Evolutionary conservation across 495 filamentous ascomycete species (phyloP).

Genomic region (Hyaloscypha finlandica): DNA sequence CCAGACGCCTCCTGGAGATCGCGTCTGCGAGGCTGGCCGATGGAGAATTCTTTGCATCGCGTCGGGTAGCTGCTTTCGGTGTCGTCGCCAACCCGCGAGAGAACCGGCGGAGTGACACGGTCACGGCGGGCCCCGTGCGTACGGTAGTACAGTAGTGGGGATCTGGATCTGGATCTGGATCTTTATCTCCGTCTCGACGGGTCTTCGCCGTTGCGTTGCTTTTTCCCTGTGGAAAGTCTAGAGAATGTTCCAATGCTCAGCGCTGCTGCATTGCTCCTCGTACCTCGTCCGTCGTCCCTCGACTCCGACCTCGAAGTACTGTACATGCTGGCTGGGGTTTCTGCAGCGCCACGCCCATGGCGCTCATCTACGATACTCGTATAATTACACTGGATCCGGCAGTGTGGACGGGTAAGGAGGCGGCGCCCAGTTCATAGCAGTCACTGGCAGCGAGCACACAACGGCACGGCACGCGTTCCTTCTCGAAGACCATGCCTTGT

Average conservation of each 20-base stretch:
- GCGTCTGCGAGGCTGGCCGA: not conserved
- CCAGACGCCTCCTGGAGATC: constrained; percentile 16
- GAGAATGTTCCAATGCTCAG: not conserved
- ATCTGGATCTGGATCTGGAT: too few species aligned
- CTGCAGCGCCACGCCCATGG: too few species aligned
- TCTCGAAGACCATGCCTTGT: too few species aligned
- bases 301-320: too few species aligned
- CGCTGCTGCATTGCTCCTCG: not conserved
- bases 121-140: constrained; percentile 5
- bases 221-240: not conserved
- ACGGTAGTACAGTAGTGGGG: not conserved
- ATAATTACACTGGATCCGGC: too few species aligned
- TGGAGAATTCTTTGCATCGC: constrained; percentile 18
- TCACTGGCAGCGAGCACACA: too few species aligned
- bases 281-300: too few species aligned
- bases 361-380: too few species aligned
- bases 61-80: not conserved
- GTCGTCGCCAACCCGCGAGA: not conserved
- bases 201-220: not conserved
- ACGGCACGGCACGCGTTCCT: too few species aligned
- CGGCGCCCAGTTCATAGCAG: too few species aligned
- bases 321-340: too few species aligned
- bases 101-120: constrained; percentile 1
- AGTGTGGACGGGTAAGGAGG: too few species aligned
- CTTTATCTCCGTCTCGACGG: not conserved